These are phyloP conservation scores for Populus nigra DNA, from an alignment of 345 rosid genomes.

Conservation along the genomic window DNA sequence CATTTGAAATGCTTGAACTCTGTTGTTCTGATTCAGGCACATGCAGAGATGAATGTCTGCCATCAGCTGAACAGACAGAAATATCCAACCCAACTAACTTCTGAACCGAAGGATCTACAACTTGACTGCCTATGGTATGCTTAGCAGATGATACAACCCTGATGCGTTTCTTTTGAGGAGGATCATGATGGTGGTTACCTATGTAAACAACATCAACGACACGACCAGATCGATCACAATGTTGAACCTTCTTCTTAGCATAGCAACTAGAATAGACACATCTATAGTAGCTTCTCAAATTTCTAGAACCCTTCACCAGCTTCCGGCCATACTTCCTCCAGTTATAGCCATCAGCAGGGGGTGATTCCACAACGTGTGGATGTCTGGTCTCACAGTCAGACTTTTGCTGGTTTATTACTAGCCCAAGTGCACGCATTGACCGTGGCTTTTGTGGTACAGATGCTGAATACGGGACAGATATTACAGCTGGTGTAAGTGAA, in stretches of 20 bases:
- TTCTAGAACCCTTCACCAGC: conserved; percentile 22
- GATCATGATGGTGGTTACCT: conserved; percentile 24
- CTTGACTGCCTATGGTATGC: neutral
- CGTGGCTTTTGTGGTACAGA: neutral
- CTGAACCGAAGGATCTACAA: conserved; percentile 1
- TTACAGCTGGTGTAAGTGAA: conserved; percentile 1
- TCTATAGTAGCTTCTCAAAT: conserved; percentile 27
- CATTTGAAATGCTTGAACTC: conserved; percentile 19
- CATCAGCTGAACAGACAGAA: neutral
- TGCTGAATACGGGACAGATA: neutral
- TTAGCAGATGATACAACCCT: conserved; percentile 1
- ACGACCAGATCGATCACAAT: conserved; percentile 12
- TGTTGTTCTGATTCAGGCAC: conserved; percentile 18
- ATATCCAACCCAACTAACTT: neutral
- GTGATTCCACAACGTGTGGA: neutral
- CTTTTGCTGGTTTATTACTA: neutral
- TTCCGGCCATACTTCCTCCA: conserved; percentile 36
- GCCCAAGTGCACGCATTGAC: neutral
- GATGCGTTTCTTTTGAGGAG: conserved; percentile 12
- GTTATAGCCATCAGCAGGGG: conserved; percentile 17
- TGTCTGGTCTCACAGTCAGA: neutral
- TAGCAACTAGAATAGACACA: conserved; percentile 21
- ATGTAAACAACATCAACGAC: conserved; percentile 13
- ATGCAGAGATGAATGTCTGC: conserved; percentile 2
- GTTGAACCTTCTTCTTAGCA: conserved; percentile 30